Evolutionary conservation across 2,329 filamentous ascomycete genomes (phyloP).

Genomic region (Fusarium sublunatum): DNA sequence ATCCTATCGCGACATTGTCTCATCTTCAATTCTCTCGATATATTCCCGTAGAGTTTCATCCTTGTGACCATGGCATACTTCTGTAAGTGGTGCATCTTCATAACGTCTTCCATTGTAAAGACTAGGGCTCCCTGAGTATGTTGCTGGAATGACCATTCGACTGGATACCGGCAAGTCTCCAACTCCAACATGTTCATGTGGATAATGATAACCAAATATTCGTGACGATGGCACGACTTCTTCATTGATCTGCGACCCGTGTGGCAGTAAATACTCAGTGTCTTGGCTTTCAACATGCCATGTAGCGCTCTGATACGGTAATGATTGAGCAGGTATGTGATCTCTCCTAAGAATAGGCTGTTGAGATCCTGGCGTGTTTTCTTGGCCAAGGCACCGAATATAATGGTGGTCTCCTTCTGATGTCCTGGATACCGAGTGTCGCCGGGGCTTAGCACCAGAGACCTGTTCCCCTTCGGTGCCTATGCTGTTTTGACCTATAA

Average conservation of each 20-base stretch:
- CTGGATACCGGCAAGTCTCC: not conserved
- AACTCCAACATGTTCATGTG: not conserved
- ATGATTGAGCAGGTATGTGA: not conserved
- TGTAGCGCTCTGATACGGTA: not conserved
- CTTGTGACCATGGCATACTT: not conserved
- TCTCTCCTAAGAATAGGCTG: not conserved
- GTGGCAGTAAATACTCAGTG: not conserved
- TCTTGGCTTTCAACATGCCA: not conserved
- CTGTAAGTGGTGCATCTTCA: not conserved
- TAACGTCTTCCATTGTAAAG: not conserved
- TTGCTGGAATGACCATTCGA: not conserved
- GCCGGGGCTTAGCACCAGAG: not conserved
- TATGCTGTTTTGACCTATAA: not conserved
- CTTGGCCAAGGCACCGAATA: not conserved
- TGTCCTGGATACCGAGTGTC: not conserved
- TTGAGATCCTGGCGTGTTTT: not conserved
- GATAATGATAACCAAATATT: not conserved
- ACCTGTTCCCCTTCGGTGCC: not conserved
- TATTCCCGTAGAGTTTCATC: conserved; percentile 43
- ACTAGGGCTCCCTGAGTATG: not conserved
- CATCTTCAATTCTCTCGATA: conserved; percentile 45
- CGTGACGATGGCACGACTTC: not conserved
- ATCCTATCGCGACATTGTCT: conserved; percentile 28
- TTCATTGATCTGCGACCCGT: not conserved
- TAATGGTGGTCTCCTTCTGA: conserved; percentile 14